Base-by-base conservation (phyloP, 228 moss, liverwort and hornwort genomes). In the Sphagnum magellanicum region DNA sequence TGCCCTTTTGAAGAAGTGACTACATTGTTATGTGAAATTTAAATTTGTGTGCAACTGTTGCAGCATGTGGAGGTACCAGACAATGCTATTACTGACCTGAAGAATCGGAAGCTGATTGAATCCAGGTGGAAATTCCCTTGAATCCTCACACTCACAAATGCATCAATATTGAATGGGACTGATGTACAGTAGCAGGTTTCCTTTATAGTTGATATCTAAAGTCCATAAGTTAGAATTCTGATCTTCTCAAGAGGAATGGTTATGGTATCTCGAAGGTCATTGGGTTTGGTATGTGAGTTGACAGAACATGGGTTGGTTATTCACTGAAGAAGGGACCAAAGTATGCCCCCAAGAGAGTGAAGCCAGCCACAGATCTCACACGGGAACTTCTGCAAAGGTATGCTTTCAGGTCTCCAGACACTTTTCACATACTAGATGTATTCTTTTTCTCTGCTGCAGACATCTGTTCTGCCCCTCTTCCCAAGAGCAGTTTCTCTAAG, bases 331-430 rank as follows among this genome's bases (percentile, higher is more conserved):
- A 83, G 68, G 90, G 92, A 6, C 80, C 83, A 48, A 86, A 87
- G 47, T 95, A 90, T 76, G 87, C 91, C 51, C 81, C 79, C 5
- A 87, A 85, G 74, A 82, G 91, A 76, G 82, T 87, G 72, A 97
- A 91, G 66, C 90, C 87, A 46, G 87, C 91, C 64, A 97, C 93
- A 47, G 91, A 98, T 77, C 88, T 93, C 46, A 93, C 91, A 9
- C 83, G 88, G 52, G 90, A 98, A 48, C 76, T 98, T 52, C 73
- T 98, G 10, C 88, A 84, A 64, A 97, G 90, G 93, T 81, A 70
- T 8, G 63, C 17, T 50, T 13, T 32, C 32, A 32, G 32, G 32
- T 32, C 32, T 32, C 32, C 32, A 32, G 2, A 32, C 32, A 32
- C 32, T 32, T 32, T 32, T 32, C 32, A 32, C 32, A 32, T 32